phyloP scores from a whole-genome alignment of 2,329 filamentous ascomycete genomes.

The Leptodontidium sp. region DNA sequence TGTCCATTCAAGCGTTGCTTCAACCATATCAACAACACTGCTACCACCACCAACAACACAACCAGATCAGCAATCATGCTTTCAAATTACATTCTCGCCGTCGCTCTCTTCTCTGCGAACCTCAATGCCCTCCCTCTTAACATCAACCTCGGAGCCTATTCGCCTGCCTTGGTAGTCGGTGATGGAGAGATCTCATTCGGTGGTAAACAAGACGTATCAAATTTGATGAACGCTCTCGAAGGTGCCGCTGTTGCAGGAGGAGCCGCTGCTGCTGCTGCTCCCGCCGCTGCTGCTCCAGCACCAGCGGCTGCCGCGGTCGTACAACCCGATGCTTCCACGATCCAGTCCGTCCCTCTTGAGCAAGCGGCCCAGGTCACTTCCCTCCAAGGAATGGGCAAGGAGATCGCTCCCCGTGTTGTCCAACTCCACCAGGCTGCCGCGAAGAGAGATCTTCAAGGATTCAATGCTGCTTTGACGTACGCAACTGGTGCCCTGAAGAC shows the following conservation, averaged over 20 bases:
- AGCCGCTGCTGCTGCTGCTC: conserved; percentile 45
- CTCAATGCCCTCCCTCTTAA: conserved; percentile 54
- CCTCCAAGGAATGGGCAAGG: conserved; percentile 58
- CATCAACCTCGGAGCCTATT: conserved; percentile 61
- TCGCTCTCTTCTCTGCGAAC: conserved; percentile 46
- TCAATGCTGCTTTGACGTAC: conserved; percentile 52
- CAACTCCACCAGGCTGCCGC: conserved; percentile 34
- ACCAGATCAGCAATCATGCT: conserved; percentile 34
- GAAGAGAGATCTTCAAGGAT: conserved; percentile 52
- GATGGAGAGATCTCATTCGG: conserved; percentile 60
- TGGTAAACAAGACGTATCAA: conserved; percentile 51
- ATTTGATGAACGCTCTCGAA: conserved; percentile 54
- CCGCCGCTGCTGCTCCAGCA: conserved; percentile 33
- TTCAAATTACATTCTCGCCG: conserved; percentile 44
- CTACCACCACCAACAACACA: conserved; percentile 12
- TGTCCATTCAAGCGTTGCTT: conserved; percentile 24
- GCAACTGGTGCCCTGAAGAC: conserved; percentile 52
- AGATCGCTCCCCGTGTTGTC: conserved; percentile 53
- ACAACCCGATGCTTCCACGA: conserved; percentile 26
- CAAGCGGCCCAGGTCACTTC: conserved; percentile 53
- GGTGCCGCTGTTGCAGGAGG: conserved; percentile 56
- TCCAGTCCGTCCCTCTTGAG: conserved; percentile 28
- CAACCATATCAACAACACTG: conserved; percentile 19
- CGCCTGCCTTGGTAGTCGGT: conserved; percentile 60
- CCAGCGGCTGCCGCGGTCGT: conserved; percentile 40